Evolutionary conservation across 2,329 filamentous ascomycete species (phyloP).

Genomic region (Colletotrichum sansevieriae): DNA sequence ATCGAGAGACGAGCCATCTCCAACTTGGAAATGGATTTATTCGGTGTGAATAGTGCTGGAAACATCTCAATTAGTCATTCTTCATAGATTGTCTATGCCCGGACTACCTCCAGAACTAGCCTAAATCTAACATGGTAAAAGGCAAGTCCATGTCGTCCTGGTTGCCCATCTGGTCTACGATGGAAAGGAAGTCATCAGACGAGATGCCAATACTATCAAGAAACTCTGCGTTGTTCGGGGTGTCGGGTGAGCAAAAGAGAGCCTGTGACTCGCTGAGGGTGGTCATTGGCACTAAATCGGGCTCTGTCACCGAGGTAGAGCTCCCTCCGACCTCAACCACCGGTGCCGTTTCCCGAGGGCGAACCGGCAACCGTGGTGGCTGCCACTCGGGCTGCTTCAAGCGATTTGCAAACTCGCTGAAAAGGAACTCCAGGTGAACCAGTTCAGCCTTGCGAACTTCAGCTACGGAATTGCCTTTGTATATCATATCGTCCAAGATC

Average conservation of each 20-base stretch:
- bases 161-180: slow-evolving; percentile 52
- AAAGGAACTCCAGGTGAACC: slow-evolving; percentile 47
- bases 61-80: too few species aligned
- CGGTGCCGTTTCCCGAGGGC: background rate
- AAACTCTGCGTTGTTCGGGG: slow-evolving; percentile 48
- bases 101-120: slow-evolving; percentile 20
- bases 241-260: slow-evolving; percentile 15
- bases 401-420: slow-evolving; percentile 45
- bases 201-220: slow-evolving; percentile 55
- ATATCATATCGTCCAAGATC: too few species aligned
- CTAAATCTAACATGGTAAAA: slow-evolving; percentile 7
- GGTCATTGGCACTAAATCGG: slow-evolving; percentile 8
- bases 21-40: too few species aligned
- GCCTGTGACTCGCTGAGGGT: slow-evolving; percentile 15
- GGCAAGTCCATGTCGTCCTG: background rate
- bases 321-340: slow-evolving; percentile 8
- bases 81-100: too few species aligned
- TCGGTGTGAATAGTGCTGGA: too few species aligned
- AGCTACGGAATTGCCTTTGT: slow-evolving; percentile 44
- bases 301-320: background rate
- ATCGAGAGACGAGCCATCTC: too few species aligned
- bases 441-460: slow-evolving; percentile 51
- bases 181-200: slow-evolving; percentile 53
- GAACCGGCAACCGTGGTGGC: slow-evolving; percentile 42
- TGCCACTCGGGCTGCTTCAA: slow-evolving; percentile 47